phyloP scores from a whole-genome alignment of 2,329 filamentous ascomycete genomes.

The Fusarium longipes region DNA sequence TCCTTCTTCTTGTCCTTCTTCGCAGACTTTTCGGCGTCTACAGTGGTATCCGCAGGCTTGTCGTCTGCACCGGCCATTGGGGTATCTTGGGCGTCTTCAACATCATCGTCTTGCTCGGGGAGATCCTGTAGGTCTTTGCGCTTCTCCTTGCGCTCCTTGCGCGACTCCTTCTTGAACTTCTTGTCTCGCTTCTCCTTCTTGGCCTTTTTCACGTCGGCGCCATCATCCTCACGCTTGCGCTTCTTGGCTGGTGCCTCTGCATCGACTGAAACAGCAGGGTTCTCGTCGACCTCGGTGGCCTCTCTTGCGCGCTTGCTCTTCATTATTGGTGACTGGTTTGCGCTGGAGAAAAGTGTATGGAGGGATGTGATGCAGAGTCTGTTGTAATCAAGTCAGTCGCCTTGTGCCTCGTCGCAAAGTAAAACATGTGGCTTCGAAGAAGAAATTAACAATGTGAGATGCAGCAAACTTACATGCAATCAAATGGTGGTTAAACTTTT shows the following conservation, averaged over 20 bases:
- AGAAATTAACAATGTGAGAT: conserved; percentile 21
- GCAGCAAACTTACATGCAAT: conserved; percentile 18
- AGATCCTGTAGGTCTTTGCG: conserved; percentile 54
- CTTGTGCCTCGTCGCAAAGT: conserved; percentile 15
- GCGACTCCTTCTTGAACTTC: conserved; percentile 50
- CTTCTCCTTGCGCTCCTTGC: conserved; percentile 57
- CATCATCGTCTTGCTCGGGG: conserved; percentile 49
- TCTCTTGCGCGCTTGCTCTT: conserved; percentile 57
- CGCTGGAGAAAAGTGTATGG: background rate
- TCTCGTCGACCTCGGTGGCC: conserved; percentile 47
- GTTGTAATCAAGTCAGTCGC: conserved; percentile 17
- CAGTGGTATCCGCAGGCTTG: conserved; percentile 31
- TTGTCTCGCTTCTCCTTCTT: conserved; percentile 54
- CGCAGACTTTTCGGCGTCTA: conserved; percentile 36
- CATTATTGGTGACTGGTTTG: conserved; percentile 31
- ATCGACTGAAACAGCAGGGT: conserved; percentile 36
- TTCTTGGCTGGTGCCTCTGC: conserved; percentile 50
- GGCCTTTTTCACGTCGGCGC: conserved; percentile 44
- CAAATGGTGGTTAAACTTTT: background rate
- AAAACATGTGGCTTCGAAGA: conserved; percentile 22
- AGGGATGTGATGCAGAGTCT: conserved; percentile 22
- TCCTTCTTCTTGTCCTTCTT: conserved; percentile 49
- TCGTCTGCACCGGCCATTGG: conserved; percentile 43
- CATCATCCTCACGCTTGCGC: conserved; percentile 52
- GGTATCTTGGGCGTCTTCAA: conserved; percentile 37